phyloP scores from a whole-genome alignment of 2,329 filamentous ascomycete species.

The Blumeria hordei region DNA sequence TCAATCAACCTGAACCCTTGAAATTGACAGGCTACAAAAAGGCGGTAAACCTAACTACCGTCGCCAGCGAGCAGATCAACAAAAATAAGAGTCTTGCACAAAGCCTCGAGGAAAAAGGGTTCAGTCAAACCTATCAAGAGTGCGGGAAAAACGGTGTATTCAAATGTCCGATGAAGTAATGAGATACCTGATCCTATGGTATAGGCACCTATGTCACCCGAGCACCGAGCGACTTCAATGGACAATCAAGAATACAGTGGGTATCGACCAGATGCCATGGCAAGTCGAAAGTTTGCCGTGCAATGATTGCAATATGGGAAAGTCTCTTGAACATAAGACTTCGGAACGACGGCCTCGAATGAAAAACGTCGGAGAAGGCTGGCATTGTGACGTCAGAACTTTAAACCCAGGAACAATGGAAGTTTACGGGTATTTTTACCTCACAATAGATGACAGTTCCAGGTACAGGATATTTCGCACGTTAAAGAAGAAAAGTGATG shows the following conservation, averaged over 20 bases:
- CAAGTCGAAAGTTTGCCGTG: background rate
- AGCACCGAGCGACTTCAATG: background rate
- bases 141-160: background rate
- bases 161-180: background rate
- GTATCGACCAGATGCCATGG: background rate
- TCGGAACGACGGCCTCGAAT: background rate
- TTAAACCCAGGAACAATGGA: background rate
- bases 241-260: background rate
- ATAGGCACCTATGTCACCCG: background rate
- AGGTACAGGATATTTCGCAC: background rate
- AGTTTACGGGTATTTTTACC: background rate
- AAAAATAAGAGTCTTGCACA: background rate
- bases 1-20: background rate
- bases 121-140: background rate
- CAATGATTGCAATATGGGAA: background rate
- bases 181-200: background rate
- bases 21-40: background rate
- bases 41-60: background rate
- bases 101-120: background rate
- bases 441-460: background rate
- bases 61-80: background rate
- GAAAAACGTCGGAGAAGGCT: background rate
- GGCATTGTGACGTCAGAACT: background rate
- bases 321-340: background rate
- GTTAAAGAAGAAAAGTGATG: background rate